Base-by-base conservation (phyloP, 805 yeast species). In the Candida ovalis region DNA sequence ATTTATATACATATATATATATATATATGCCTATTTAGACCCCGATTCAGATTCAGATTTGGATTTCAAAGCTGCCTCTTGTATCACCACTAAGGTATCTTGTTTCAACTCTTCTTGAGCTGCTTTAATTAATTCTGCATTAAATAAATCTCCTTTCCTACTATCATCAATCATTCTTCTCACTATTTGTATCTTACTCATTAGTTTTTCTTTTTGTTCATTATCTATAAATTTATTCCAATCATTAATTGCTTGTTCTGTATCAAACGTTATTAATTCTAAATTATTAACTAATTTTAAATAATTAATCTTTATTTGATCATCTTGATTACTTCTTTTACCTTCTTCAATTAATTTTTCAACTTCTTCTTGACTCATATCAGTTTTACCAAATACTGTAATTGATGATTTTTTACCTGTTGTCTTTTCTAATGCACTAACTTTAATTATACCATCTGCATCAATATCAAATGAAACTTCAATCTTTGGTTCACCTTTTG, bases 401-500 rank as follows among this genome's bases (percentile, higher is more conserved):
- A 90, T 91, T 52, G 96, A 88, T 49, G 96, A 90, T 60, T 87
- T 91, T 81, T 90, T 90, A 77, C 86, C 88, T 56, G 95, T 82
- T 56, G 91, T 94, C 80, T 89, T 87, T 76, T 90, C 97, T 63
- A 84, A 83, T 47, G 97, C 97, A 70, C 88, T 82, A 50, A 90
- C 97, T 78, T 90, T 91, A 77, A 90, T 89, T 70, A 90, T 91
- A 65, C 97, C 97, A 72, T 90, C 97, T 48, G 97, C 95, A 71
- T 90, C 97, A 64, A 90, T 88, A 73, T 91, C 97, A 70, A 90
- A 90, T 50, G 91, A 78, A 66, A 90, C 97, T 75, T 87, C 92
- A 63, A 87, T 86, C 73, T 87, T 90, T 47, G 95, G 95, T 46
- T 80, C 86, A 66, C 95, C 95, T 78, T 87, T 86, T 60, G 92